phyloP scores from a whole-genome alignment of 805 yeast species.

The Lachancea lanzarotensis region DNA sequence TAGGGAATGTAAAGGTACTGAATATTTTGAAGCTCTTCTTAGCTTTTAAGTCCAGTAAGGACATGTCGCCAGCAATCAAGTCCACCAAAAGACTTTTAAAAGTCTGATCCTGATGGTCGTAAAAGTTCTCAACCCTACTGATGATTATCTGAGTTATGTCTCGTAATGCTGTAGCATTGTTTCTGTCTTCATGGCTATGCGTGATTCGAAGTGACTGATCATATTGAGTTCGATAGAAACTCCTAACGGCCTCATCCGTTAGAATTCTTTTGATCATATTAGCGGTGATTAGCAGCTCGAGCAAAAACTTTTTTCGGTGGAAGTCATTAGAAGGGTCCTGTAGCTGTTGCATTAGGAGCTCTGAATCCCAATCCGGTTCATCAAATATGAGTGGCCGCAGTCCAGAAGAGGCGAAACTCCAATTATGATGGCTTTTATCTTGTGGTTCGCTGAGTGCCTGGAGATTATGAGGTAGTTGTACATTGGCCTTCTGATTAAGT shows the following conservation, averaged over 20 bases:
- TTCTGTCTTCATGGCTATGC: neutral
- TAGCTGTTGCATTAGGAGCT: slow-evolving; percentile 7
- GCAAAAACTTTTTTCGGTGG: slow-evolving; percentile 26
- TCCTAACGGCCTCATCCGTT: neutral
- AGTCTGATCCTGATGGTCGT: slow-evolving; percentile 19
- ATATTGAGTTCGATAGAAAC: slow-evolving; percentile 2
- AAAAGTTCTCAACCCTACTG: slow-evolving; percentile 17
- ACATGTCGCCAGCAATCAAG: slow-evolving; percentile 13
- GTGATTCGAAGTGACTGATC: neutral
- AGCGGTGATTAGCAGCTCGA: slow-evolving; percentile 20
- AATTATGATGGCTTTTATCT: neutral
- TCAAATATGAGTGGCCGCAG: slow-evolving; percentile 15
- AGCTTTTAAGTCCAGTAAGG: slow-evolving; percentile 16
- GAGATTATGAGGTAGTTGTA: neutral
- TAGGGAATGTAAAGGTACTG: slow-evolving; percentile 13
- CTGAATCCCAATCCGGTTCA: slow-evolving; percentile 16
- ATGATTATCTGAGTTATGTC: slow-evolving; percentile 1
- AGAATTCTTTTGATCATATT: slow-evolving; percentile 3
- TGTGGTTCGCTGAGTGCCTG: neutral
- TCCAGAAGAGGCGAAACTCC: neutral
- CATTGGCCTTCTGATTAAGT: neutral
- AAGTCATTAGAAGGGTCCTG: slow-evolving; percentile 13
- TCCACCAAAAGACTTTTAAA: slow-evolving; percentile 14
- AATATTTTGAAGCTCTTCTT: slow-evolving; percentile 22
- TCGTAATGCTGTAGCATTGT: neutral